Evolutionary conservation across 257 asterid species (phyloP).

Genomic region (Ajuga chamaepitys): DNA sequence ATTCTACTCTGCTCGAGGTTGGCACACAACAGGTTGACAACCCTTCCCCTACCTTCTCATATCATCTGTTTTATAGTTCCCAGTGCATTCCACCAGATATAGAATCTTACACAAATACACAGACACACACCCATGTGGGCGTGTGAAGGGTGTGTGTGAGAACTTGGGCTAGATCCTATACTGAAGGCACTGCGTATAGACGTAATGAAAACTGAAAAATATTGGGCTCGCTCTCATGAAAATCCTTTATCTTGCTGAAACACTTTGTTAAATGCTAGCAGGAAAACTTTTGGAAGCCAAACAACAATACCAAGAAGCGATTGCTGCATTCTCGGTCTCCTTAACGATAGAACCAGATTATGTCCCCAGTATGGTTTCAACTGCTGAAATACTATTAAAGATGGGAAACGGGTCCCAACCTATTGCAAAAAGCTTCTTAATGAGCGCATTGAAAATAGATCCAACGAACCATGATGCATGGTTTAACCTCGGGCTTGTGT

Average conservation of each 20-base stretch:
- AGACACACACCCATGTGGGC: background rate
- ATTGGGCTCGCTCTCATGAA: no score
- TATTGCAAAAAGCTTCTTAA: conserved; percentile 63
- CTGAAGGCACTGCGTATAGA: background rate
- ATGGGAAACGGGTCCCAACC: conserved; percentile 37
- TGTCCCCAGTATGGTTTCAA: conserved; percentile 70
- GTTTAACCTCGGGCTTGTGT: conserved; percentile 56
- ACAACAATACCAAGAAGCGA: conserved; percentile 51
- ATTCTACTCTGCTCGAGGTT: conserved; percentile 47
- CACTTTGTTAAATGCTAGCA: conserved; percentile 20
- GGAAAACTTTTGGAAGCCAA: conserved; percentile 49
- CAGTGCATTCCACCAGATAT: background rate
- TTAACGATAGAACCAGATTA: conserved; percentile 71
- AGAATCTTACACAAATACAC: background rate
- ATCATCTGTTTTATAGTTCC: background rate
- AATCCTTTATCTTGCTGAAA: background rate
- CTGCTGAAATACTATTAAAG: conserved; percentile 57
- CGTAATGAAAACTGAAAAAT: no score
- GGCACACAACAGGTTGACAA: conserved; percentile 69
- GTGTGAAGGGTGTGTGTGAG: background rate
- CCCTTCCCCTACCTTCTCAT: background rate
- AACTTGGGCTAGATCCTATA: background rate
- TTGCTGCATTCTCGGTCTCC: conserved; percentile 52
- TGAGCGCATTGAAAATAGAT: conserved; percentile 75
- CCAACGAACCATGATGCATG: conserved; percentile 77